Evolutionary conservation across 176 grass and related monocot species (phyloP), one percentile per base, ranked within the genome.

Genomic region (Avena atlantica): DNA sequence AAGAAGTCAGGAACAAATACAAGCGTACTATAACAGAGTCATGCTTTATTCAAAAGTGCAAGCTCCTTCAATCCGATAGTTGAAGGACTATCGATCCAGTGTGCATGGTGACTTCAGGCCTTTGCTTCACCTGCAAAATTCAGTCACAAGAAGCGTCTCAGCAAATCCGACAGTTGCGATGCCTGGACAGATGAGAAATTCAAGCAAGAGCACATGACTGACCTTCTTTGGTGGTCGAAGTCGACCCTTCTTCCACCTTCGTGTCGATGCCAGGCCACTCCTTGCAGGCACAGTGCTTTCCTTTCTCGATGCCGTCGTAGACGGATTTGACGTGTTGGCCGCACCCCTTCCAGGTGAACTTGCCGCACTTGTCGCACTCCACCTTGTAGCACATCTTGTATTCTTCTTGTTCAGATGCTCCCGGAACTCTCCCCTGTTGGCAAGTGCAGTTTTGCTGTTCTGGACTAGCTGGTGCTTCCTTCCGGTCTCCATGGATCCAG

Each of bases 261-360:
- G 59, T 8, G 60, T 80, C 86, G 1, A 88, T 73, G 4, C 86
- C 88, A 1, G 66, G 86, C 86, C 92, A 91, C 21, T 83, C 9
- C 29, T 87, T 90, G 59, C 92, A 93, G n/a, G 34, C 23, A 57
- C 85, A 93, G n/a, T 93, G 91, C 85, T 86, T 93, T 4, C 88
- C 92, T 70, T 93, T 91, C 23, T 90, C 83, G 0, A 90, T 90
- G 40, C 21, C 25, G 0, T 79, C 31, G 4, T 90, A 88, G 6
- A 90, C 86, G 0, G 65, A 6, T 0, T 42, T 23, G 11, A 64
- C 89, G 7, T 93, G 92, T 13, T 88, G 55, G 55, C 83, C 89
- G 9, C 92, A 93, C 8, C 91, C 91, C 9, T 76, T 83, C 91
- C 91, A 86, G 49, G 79, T 93, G 79, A 88, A 67, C 83, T 91